Base-by-base conservation (phyloP, 2,329 filamentous ascomycete species). In the Penicillium sp. region DNA sequence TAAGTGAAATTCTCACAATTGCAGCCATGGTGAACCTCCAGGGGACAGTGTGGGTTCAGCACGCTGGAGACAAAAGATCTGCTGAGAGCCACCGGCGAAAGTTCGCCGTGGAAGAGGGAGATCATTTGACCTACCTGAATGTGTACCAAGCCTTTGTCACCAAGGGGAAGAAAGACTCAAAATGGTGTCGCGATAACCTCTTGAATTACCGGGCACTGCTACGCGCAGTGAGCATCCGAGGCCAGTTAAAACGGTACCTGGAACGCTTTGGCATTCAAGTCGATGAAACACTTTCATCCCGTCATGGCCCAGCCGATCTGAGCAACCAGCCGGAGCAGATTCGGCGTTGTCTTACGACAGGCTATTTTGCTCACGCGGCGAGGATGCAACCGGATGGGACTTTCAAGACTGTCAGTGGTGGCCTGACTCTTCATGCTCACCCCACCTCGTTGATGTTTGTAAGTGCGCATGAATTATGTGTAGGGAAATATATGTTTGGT, bases 301-400 rank as follows among this genome's bases (percentile, higher is more conserved):
- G 62, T 58, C 53, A 72, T 64, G 64, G 66, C 58, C 61, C 75
- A 53, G 59, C 67, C 55, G 61, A 75, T 65, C n/a, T 66, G 25
- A 60, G 72, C 57, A 78, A 81, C 41, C 81, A 86, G 63, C 83
- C 86, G 1, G 90, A 96, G 68, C 83, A 89, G 62, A 93, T 97
- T 60, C 82, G 89, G 55, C 83, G 91, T 51, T 97, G 93, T 75
- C 82, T 99, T 25, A 92, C 93, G 3, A 85, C 89, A 3, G 94
- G 93, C 0, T 97, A 91, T 76, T 99, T 97, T 76, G 89, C 92
- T 0, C 91, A 97, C 73, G 93, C 91, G 4, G 94, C 94, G 44
- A 87, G 88, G 70, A 97, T 97, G 93, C 91, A 96, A 74, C 83
- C 90, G 0, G 93, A 97, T 78, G 94, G 94, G 15, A 93, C 86